phyloP scores from a whole-genome alignment of 768 basidiomycete genomes.

The Phylloporus sp. region DNA sequence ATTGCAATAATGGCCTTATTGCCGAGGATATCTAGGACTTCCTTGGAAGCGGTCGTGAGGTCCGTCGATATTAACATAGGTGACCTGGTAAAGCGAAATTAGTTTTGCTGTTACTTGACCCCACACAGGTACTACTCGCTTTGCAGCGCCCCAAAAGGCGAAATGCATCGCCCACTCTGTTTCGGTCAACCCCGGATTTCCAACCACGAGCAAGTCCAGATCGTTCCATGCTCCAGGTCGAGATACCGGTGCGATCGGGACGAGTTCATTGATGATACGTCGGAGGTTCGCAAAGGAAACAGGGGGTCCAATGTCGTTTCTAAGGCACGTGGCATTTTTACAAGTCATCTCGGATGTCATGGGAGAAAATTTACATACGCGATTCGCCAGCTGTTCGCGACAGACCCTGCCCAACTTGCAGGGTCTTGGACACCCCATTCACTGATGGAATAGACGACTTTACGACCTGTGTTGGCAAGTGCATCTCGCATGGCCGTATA shows the following conservation, averaged over 20 bases:
- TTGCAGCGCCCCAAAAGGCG: conserved; percentile 12
- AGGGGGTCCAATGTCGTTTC: conserved; percentile 11
- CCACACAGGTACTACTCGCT: not conserved
- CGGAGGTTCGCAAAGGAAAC: conserved; percentile 9
- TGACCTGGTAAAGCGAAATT: conserved; percentile 1
- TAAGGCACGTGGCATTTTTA: not conserved
- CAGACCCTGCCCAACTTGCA: conserved; percentile 41
- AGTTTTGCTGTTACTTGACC: not conserved
- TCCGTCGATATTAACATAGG: conserved; percentile 11
- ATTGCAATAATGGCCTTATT: conserved; percentile 7
- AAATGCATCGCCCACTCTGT: conserved; percentile 11
- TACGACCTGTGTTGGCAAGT: not conserved
- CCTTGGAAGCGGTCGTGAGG: not conserved
- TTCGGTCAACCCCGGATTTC: conserved; percentile 39
- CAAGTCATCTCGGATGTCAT: too few species aligned
- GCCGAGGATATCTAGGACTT: conserved; percentile 1
- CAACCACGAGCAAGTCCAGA: conserved; percentile 51
- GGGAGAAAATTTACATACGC: conserved; percentile 28
- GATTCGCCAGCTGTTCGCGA: conserved; percentile 50
- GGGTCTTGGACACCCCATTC: conserved; percentile 50
- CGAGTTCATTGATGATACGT: conserved; percentile 22
- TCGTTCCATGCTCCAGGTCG: conserved; percentile 46
- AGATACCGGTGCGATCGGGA: conserved; percentile 47
- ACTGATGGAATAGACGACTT: conserved; percentile 47
- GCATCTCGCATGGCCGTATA: conserved; percentile 9